Evolutionary conservation across 1,139 yeast genomes (phyloP), one percentile per base, ranked within the genome.

Genomic region (Arxiozyma bovina): DNA sequence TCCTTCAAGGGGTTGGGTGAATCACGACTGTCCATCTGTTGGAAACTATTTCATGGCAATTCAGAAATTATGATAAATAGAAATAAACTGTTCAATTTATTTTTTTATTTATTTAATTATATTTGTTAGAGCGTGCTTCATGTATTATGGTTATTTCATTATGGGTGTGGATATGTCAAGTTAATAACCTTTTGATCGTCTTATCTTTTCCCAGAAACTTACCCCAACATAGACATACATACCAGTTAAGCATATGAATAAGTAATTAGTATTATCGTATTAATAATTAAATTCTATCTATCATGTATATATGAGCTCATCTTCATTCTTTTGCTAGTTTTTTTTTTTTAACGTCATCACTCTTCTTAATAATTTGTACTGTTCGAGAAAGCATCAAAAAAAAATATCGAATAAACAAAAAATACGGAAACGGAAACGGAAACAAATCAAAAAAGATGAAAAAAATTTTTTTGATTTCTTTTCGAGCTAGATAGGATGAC

Each of bases 31-130:
- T 55, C 75, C 84, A 1, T 72, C 77, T 54, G 72, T 84, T 38
- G 98, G 98, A 1, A 93, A 93, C 70, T 93, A 90, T 69, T 81
- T 90, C 66, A 82, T 90, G 87, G 98, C 97, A 0, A 79, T 88
- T 21, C 71, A 65, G 58, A 61, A 63, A 57, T 42, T 61, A 23
- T 50, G 47, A 27, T 27, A 27, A 27, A 8, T 27, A 8, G 8
- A 6, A 27, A 27, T 27, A 8, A 27, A 27, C 11, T 27, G 2
- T 7, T 27, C 30, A 27, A 41, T 53, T 34, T 21, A n/a, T 25
- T 17, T 44, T 34, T 44, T 44, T 34, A 15, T 22, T 11, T 25
- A 25, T 44, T 25, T 44, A 25, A 34, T 15, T 25, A 43, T 25
- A n/a, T 27, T 27, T n/a, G 8, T 25, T 25, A 27, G 3, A 44